Evolutionary conservation across 768 basidiomycete genomes (phyloP).

Genomic region (Serendipita sp.): DNA sequence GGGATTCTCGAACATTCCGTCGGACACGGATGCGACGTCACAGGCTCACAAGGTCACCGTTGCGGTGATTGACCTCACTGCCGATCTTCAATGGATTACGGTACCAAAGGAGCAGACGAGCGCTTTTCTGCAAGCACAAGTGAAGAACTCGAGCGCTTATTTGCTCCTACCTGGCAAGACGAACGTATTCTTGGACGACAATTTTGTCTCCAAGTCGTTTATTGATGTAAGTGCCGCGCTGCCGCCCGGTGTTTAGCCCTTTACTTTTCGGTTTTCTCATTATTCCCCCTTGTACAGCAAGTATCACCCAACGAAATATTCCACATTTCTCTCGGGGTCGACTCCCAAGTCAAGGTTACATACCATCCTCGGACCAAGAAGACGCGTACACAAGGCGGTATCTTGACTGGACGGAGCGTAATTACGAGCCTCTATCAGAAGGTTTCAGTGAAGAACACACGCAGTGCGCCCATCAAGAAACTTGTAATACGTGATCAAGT

Average conservation of each 20-base stretch:
- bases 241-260: too few species aligned
- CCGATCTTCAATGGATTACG: constrained; percentile 32
- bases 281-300: constrained; percentile 21
- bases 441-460: constrained; percentile 14
- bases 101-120: constrained; percentile 34
- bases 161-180: constrained; percentile 38
- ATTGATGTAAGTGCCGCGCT: constrained; percentile 18
- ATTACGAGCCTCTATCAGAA: constrained; percentile 11
- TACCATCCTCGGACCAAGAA: constrained; percentile 20
- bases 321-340: constrained; percentile 36
- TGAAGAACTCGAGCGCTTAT: constrained; percentile 45
- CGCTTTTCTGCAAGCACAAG: constrained; percentile 35
- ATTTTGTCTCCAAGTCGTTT: constrained; percentile 38
- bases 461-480: constrained; percentile 4
- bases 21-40: constrained; percentile 27
- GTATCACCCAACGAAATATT: constrained; percentile 37
- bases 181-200: constrained; percentile 40
- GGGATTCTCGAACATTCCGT: constrained; percentile 35
- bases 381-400: constrained; percentile 1
- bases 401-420: constrained; percentile 8
- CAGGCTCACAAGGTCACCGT: constrained; percentile 37
- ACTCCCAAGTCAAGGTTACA: constrained; percentile 19
- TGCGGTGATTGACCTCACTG: constrained; percentile 26
- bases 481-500: constrained; percentile 19
- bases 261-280: too few species aligned